Evolutionary conservation across 768 basidiomycete species (phyloP).

Genomic region (Russula brevipes): DNA sequence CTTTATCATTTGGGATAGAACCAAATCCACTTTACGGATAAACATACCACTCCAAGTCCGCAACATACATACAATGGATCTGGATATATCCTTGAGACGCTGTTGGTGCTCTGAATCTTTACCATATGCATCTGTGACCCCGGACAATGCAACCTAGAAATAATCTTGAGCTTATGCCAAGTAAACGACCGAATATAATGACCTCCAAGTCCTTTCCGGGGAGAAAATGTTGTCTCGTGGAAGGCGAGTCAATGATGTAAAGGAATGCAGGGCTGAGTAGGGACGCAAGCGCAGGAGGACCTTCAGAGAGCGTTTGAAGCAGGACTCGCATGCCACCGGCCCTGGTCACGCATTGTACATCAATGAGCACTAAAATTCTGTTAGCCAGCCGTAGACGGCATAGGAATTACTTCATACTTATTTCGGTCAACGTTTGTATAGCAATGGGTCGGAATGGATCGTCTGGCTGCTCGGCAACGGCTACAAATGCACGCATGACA

Average conservation of each 20-base stretch:
- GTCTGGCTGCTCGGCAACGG: slow-evolving; percentile 88
- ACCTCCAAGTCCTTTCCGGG: slow-evolving; percentile 91
- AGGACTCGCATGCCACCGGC: slow-evolving; percentile 85
- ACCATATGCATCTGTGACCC: slow-evolving; percentile 89
- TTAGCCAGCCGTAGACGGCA: slow-evolving; percentile 5
- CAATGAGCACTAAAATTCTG: slow-evolving; percentile 65
- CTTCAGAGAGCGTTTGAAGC: slow-evolving; percentile 84
- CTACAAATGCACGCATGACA: slow-evolving; percentile 84
- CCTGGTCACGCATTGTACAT: slow-evolving; percentile 73
- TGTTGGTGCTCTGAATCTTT: slow-evolving; percentile 76
- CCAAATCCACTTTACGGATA: neutral
- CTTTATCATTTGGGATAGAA: neutral
- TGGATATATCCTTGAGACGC: slow-evolving; percentile 69
- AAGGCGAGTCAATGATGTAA: slow-evolving; percentile 79
- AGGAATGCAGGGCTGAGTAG: slow-evolving; percentile 77
- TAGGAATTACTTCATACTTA: slow-evolving; percentile 44
- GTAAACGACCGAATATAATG: slow-evolving; percentile 19
- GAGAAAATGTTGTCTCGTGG: slow-evolving; percentile 68
- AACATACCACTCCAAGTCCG: slow-evolving; percentile 88
- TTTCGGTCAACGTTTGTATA: slow-evolving; percentile 84
- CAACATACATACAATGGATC: slow-evolving; percentile 76
- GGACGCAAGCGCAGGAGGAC: slow-evolving; percentile 75
- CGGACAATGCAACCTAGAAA: slow-evolving; percentile 72
- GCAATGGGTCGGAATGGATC: slow-evolving; percentile 81
- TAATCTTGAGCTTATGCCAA: neutral